Conservation (phyloP, 176 grass and related monocot genomes). For the Guadua angustifolia region DNA sequence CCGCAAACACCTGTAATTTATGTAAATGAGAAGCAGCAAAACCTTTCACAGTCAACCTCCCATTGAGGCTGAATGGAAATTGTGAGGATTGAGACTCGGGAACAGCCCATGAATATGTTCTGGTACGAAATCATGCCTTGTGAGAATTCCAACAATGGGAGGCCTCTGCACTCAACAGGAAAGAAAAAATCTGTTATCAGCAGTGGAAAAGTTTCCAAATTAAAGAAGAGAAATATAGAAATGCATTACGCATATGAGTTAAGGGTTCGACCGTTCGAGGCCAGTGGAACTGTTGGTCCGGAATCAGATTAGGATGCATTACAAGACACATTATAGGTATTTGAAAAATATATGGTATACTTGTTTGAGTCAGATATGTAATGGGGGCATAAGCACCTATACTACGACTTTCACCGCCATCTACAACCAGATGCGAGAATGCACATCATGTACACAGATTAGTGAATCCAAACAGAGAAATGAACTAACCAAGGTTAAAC, state of each 20-base stretch:
- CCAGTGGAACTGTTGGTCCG: neutral
- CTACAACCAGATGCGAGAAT: neutral
- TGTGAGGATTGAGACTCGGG: slow-evolving; percentile 61
- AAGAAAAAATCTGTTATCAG: neutral
- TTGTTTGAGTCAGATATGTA: neutral
- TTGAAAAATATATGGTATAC: neutral
- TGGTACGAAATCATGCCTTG: slow-evolving; percentile 81
- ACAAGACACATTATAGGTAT: neutral
- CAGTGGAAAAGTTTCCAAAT: neutral
- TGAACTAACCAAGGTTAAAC: neutral
- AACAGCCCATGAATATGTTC: slow-evolving; percentile 76
- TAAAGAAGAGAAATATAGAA: slow-evolving; percentile 12
- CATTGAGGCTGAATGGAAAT: slow-evolving; percentile 39
- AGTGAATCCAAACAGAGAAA: slow-evolving; percentile 17
- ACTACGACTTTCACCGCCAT: neutral
- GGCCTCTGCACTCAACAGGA: slow-evolving; percentile 68
- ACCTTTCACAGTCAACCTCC: slow-evolving; percentile 34
- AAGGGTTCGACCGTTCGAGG: neutral
- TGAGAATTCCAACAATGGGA: slow-evolving; percentile 87
- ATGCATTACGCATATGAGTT: neutral
- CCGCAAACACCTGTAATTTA: neutral
- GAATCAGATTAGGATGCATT: neutral
- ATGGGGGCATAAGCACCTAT: neutral
- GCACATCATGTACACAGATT: neutral
- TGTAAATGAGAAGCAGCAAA: neutral